phyloP scores from a whole-genome alignment of 495 filamentous ascomycete species.

The Massariosphaeria phaeospora region DNA sequence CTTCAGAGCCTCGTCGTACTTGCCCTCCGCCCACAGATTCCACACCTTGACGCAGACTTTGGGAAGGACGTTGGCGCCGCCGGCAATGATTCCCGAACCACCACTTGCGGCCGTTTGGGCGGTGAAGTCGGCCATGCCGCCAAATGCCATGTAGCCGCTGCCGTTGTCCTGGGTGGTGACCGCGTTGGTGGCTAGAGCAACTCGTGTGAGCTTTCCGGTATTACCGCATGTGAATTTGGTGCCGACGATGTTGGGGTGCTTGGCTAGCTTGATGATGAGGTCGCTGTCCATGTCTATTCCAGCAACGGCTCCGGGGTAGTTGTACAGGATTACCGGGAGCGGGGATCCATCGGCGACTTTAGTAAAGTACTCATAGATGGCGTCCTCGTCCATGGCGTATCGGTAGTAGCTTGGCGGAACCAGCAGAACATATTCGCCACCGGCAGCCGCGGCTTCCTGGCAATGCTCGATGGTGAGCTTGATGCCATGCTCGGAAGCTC shows the following conservation, averaged over 20 bases:
- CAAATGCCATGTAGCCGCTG: constrained; percentile 76
- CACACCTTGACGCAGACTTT: constrained; percentile 79
- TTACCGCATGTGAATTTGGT: constrained; percentile 91
- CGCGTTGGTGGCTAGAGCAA: constrained; percentile 72
- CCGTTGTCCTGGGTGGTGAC: constrained; percentile 60
- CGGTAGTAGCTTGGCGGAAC: constrained; percentile 84
- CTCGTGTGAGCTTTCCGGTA: constrained; percentile 81
- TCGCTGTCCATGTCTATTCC: constrained; percentile 91
- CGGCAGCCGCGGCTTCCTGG: constrained; percentile 61
- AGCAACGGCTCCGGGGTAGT: constrained; percentile 87
- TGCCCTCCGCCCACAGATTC: constrained; percentile 67
- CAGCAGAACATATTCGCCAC: constrained; percentile 73
- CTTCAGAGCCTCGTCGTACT: constrained; percentile 66
- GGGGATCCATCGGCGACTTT: constrained; percentile 70
- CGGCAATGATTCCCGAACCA: constrained; percentile 79
- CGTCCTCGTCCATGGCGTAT: constrained; percentile 67
- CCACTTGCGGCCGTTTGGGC: constrained; percentile 75
- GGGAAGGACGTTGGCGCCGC: constrained; percentile 81
- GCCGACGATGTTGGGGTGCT: constrained; percentile 78
- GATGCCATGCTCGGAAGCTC: constrained; percentile 72
- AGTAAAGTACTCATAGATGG: constrained; percentile 71
- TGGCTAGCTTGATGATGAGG: constrained; percentile 71
- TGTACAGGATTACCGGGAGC: constrained; percentile 78
- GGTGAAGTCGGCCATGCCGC: constrained; percentile 83
- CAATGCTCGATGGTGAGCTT: constrained; percentile 69